Base-by-base conservation (phyloP, 345 rosid species). In the sweet orange (Citrus sinensis) region DNA sequence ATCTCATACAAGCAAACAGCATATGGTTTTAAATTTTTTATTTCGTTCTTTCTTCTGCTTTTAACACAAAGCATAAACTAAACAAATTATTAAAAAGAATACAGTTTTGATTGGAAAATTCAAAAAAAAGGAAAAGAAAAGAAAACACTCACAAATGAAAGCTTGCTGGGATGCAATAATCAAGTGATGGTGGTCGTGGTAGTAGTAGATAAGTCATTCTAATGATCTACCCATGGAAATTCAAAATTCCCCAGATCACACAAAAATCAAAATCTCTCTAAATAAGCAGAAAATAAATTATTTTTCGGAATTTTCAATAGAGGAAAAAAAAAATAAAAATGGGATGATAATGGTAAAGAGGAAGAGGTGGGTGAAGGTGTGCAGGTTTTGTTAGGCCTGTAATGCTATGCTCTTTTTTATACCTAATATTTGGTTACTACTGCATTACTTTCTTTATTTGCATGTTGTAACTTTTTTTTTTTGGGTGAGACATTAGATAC, bases 181-280 rank as follows among this genome's bases (percentile, higher is more conserved):
- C 79, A 27, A 79, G 76, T 51, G 27, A 22, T 30, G 22, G 67
- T 51, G 79, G 76, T 58, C 24, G 51, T 25, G 19, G 55, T 51
- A 19, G 74, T 2, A 54, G 58, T 40, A 61, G 74, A 78, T 24
- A 76, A 77, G 24, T 86, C 90, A 87, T 88, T 77, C 77, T 80
- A 86, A 71, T 74, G 83, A 85, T 66, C 77, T 59, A 65, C 78
- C 86, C 82, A 85, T 86, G 54, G 4, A 73, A 65, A 67, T 40
- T 40, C 25, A 68, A 74, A 54, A 17, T 54, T 27, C 29, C 66
- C 67, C 79, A 63, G 79, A 80, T 73, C 83, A 40, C 51, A 58
- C 5, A 51, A 59, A 78, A 56, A n/a, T 29, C 24, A 67, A 24
- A 62, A 63, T 60, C 46, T 60, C 29, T 29, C 30, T 30, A 37